These are phyloP conservation scores for Lunasporangiospora selenospora DNA, from an alignment of 192 early-diverging fungal genomes.

Conservation along the genomic window DNA sequence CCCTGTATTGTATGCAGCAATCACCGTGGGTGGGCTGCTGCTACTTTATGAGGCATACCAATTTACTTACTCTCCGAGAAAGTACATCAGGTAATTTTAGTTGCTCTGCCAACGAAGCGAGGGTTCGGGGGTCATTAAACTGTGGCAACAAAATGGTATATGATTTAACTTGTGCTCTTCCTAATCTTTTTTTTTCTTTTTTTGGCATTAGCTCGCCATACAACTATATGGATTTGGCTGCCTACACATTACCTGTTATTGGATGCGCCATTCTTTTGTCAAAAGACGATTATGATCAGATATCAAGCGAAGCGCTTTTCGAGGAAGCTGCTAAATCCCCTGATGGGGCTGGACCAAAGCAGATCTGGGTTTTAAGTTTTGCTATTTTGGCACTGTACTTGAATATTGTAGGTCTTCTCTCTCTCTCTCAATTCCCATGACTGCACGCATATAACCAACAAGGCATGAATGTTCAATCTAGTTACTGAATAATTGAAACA, in stretches of 20 bases:
- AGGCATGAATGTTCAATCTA: too few relatives aligned
- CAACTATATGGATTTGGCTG: slow-evolving; percentile 35
- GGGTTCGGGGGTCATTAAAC: too few relatives aligned
- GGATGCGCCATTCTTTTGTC: slow-evolving; percentile 22
- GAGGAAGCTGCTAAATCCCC: not conserved
- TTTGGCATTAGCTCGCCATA: slow-evolving; percentile 18
- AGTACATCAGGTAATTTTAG: slow-evolving; percentile 28
- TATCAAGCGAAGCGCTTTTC: too few relatives aligned
- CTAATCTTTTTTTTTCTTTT: too few relatives aligned
- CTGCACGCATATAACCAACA: too few relatives aligned
- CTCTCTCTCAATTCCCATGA: too few relatives aligned
- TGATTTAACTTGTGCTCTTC: too few relatives aligned
- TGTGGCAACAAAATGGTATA: too few relatives aligned
- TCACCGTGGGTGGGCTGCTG: slow-evolving; percentile 16
- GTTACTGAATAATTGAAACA: too few relatives aligned
- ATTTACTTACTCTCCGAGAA: slow-evolving; percentile 20
- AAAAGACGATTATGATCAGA: not conserved
- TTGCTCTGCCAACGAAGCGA: too few relatives aligned
- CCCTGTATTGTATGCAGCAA: slow-evolving; percentile 10
- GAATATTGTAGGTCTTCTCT: slow-evolving; percentile 23
- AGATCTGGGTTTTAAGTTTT: slow-evolving; percentile 36
- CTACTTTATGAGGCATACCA: slow-evolving; percentile 19
- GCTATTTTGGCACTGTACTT: slow-evolving; percentile 29
- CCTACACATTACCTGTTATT: slow-evolving; percentile 12
- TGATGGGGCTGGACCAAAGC: slow-evolving; percentile 13